Base-by-base conservation (phyloP, 176 grass and related monocot species). In the Musa itinerans region DNA sequence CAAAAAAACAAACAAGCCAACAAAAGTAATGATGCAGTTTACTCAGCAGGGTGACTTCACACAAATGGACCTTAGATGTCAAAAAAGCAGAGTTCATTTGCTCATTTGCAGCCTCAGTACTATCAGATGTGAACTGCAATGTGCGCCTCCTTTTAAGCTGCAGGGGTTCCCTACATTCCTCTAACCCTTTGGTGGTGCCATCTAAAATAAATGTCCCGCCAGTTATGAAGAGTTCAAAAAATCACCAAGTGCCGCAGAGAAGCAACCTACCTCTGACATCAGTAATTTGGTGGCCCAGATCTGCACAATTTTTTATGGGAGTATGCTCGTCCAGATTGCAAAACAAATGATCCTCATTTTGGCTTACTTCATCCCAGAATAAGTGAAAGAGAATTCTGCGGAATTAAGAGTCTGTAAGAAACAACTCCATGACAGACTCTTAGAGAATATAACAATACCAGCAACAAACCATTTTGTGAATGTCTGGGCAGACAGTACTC, bases 121-220 rank as follows among this genome's bases (percentile, higher is more conserved):
- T 88, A 70, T 93, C 86, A 74, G 88, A 81, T 82, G 83, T 91
- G 73, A 98, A 98, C 73, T 89, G 94, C 61, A 98, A 80, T 90
- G 89, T 93, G 58, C 94, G 90, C 69, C 90, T 87, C 64, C 94
- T 81, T 65, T 98, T 98, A 50, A 81, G 81, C 69, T 93, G 94
- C 19, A 83, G 83, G 68, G 88, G 83, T 80, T 93, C 94, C 53
- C 84, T 91, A 29, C 77, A 79, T 79, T 93, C 90, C 69, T 87
- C 90, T 71, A 84, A 82, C 10, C 79, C 79, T 66, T 92, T 92
- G 79, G 63, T 11, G n/a, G 76, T 77, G 65, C 87, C 85, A 78
- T 85, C 88, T 89, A 65, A 65, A 78, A 83, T 8, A 29, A 53
- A 15, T 76, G 10, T 53, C 66, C 77, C 54, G 56, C 69, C 63